phyloP scores from a whole-genome alignment of 495 filamentous ascomycete species.

The Penicillium cataractarum region DNA sequence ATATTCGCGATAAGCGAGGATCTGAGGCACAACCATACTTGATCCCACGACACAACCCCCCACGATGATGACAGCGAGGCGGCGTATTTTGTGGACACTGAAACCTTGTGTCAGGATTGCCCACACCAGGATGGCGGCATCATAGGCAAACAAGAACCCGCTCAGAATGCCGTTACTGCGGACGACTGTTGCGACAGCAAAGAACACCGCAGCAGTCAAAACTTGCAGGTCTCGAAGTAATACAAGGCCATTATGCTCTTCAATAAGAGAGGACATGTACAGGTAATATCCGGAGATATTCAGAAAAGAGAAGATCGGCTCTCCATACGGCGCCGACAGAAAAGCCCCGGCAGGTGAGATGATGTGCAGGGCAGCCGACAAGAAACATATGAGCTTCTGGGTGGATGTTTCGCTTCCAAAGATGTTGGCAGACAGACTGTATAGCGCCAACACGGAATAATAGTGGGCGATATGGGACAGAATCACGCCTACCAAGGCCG shows the following conservation, averaged over 20 bases:
- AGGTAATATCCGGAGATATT: constrained; percentile 73
- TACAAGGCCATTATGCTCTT: constrained; percentile 26
- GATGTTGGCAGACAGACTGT: constrained; percentile 53
- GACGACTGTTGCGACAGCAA: constrained; percentile 73
- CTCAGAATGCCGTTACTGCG: constrained; percentile 89
- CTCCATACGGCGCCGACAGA: constrained; percentile 83
- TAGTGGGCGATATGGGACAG: constrained; percentile 76
- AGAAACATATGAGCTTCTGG: constrained; percentile 57
- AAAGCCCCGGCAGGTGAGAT: constrained; percentile 88
- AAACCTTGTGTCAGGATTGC: constrained; percentile 35
- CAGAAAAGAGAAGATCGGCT: constrained; percentile 78
- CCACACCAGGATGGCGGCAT: constrained; percentile 46
- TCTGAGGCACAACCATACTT: constrained; percentile 73
- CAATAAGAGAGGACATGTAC: constrained; percentile 61
- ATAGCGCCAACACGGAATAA: constrained; percentile 70
- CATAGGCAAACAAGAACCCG: constrained; percentile 70
- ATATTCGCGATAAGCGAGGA: constrained; percentile 71
- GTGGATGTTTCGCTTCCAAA: constrained; percentile 33
- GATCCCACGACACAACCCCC: constrained; percentile 68
- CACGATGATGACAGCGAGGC: constrained; percentile 57
- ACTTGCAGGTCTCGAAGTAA: constrained; percentile 48
- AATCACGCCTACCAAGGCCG: constrained; percentile 58
- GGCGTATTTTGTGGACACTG: constrained; percentile 35
- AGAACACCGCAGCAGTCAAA: constrained; percentile 64
- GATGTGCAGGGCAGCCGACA: constrained; percentile 74